A percentile compares a stretch with the other conserved stretches of the same genome.
These are phyloP conservation scores for Lolium perenne DNA, from an alignment of 176 grass and related monocot genomes.

Conservation along the genomic window DNA sequence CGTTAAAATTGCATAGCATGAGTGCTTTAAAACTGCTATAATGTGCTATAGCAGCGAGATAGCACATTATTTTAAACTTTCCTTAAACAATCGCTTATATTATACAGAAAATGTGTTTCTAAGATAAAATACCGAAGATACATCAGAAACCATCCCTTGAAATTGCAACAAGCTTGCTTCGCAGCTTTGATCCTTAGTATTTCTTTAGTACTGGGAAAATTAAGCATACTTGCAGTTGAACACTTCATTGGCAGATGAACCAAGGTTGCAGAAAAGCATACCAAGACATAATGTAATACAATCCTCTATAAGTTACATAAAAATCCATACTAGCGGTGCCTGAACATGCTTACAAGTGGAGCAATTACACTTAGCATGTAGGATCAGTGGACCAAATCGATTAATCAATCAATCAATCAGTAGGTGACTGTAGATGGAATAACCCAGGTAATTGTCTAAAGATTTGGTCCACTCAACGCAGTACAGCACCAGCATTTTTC, in stretches of 20 bases:
- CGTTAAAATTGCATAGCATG: no score
- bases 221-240: neutral
- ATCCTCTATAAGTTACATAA: neutral
- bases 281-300: neutral
- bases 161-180: no score
- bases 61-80: no score
- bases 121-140: neutral
- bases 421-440: neutral
- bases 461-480: constrained; percentile 38
- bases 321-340: neutral
- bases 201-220: no score
- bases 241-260: neutral
- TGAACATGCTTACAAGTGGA: constrained; percentile 17
- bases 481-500: constrained; percentile 37
- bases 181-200: no score
- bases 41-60: no score
- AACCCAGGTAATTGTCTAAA: constrained; percentile 32
- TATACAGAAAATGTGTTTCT: neutral
- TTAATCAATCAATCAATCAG: constrained; percentile 27
- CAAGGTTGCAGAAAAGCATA: neutral
- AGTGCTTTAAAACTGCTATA: no score
- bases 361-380: neutral
- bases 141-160: neutral
- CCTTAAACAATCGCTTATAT: no score
- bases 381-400: constrained; percentile 24